A percentile compares a stretch with the other conserved stretches of the same genome.
These are phyloP conservation scores for Fusarium torreyae DNA, from an alignment of 2,329 filamentous ascomycete species.

Conservation along the genomic window DNA sequence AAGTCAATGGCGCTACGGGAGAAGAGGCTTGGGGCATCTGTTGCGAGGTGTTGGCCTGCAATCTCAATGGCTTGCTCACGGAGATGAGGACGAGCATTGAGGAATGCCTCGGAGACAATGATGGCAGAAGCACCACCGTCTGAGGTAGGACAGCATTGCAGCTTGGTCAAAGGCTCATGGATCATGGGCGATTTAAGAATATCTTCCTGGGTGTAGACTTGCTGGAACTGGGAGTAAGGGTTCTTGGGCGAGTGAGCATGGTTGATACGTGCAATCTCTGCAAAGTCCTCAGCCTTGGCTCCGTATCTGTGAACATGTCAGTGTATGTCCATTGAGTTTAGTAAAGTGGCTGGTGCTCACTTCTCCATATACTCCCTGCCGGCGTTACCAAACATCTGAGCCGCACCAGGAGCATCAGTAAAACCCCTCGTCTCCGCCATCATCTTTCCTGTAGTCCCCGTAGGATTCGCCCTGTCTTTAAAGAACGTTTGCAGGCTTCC, in stretches of 20 bases:
- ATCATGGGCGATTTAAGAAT: slow-evolving; percentile 83
- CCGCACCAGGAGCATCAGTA: slow-evolving; percentile 86
- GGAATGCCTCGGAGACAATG: slow-evolving; percentile 89
- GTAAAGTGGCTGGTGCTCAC: slow-evolving; percentile 60
- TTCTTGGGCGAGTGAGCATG: slow-evolving; percentile 93
- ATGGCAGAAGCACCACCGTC: slow-evolving; percentile 93
- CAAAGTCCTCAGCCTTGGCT: slow-evolving; percentile 88
- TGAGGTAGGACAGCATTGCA: slow-evolving; percentile 98
- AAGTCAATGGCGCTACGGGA: slow-evolving; percentile 86
- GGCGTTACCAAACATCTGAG: slow-evolving; percentile 96
- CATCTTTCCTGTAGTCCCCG: slow-evolving; percentile 79
- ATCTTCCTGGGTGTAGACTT: slow-evolving; percentile 91
- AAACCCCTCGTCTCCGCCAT: slow-evolving; percentile 87
- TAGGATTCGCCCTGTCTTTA: slow-evolving; percentile 87
- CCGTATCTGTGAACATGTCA: slow-evolving; percentile 74
- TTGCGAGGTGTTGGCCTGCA: slow-evolving; percentile 89
- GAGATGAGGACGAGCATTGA: slow-evolving; percentile 87
- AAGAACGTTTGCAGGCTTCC: slow-evolving; percentile 89
- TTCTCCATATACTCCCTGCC: slow-evolving; percentile 96
- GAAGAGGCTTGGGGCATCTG: slow-evolving; percentile 86
- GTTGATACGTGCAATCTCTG: slow-evolving; percentile 93
- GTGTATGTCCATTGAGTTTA: neutral
- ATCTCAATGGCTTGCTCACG: slow-evolving; percentile 87
- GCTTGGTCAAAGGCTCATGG: slow-evolving; percentile 90
- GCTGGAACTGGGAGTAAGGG: slow-evolving; percentile 97